Evolutionary conservation across 2,329 filamentous ascomycete species (phyloP).

Genomic region (Chaetomiaceae sp.): DNA sequence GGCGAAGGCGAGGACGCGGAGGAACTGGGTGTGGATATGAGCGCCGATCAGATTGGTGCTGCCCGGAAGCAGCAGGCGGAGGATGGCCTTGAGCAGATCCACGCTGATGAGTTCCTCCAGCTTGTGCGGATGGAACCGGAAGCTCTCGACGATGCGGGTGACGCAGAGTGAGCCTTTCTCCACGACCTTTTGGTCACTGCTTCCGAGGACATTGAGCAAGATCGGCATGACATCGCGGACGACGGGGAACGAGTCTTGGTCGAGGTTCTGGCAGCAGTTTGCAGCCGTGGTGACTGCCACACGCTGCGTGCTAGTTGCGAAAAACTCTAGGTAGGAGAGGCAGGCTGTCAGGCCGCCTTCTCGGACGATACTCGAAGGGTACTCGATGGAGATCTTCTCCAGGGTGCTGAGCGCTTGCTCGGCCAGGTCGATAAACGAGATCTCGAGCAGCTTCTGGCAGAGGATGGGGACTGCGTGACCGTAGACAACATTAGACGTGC

Average conservation of each 20-base stretch:
- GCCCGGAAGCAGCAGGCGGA: constrained; percentile 84
- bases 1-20: constrained; percentile 85
- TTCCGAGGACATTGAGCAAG: constrained; percentile 80
- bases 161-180: constrained; percentile 96
- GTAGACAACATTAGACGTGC: constrained; percentile 93
- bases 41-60: constrained; percentile 93
- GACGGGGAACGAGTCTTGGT: constrained; percentile 85
- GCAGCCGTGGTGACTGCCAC: constrained; percentile 96
- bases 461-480: constrained; percentile 93
- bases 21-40: constrained; percentile 93
- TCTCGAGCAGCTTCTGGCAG: constrained; percentile 91
- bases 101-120: constrained; percentile 89
- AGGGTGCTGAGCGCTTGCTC: constrained; percentile 95
- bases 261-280: constrained; percentile 96
- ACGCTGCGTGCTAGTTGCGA: constrained; percentile 91
- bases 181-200: constrained; percentile 92
- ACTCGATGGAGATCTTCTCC: constrained; percentile 96
- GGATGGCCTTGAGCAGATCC: constrained; percentile 76
- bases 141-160: constrained; percentile 93
- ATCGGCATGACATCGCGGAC: constrained; percentile 96
- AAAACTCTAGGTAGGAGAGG: constrained; percentile 93
- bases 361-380: constrained; percentile 88
- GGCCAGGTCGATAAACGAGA: constrained; percentile 93
- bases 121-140: constrained; percentile 80
- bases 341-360: constrained; percentile 96